Evolutionary conservation across 2,329 filamentous ascomycete species (phyloP).

Genomic region (Stylonectria norvegica): DNA sequence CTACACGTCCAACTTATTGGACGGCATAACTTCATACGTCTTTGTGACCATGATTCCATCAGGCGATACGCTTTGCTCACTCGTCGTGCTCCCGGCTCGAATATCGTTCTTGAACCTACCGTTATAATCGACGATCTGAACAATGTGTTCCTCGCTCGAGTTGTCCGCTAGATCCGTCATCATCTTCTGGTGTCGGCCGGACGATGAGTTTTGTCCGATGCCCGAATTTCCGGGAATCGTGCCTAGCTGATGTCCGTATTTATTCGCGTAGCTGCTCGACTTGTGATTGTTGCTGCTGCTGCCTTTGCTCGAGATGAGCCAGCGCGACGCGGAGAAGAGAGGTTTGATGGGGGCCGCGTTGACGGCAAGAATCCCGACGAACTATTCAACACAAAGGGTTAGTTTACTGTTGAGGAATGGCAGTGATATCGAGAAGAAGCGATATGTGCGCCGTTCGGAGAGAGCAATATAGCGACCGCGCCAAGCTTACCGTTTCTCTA

Average conservation of each 20-base stretch:
- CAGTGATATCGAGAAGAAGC: background rate
- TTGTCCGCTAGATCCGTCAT: conserved; percentile 27
- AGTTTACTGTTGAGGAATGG: background rate
- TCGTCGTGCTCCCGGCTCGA: conserved; percentile 19
- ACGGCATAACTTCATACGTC: conserved; percentile 23
- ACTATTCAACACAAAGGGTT: conserved; percentile 30
- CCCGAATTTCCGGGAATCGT: conserved; percentile 26
- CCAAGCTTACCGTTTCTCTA: conserved; percentile 36
- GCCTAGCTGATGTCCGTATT: conserved; percentile 22
- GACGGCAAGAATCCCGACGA: conserved; percentile 42
- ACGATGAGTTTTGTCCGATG: conserved; percentile 8
- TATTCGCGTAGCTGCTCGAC: conserved; percentile 23
- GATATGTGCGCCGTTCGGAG: no score
- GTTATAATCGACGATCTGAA: conserved; percentile 19
- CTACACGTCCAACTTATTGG: conserved; percentile 24
- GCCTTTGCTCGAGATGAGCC: conserved; percentile 33
- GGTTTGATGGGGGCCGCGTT: conserved; percentile 41
- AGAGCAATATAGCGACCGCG: no score
- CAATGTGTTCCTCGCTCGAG: conserved; percentile 33
- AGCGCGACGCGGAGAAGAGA: conserved; percentile 33
- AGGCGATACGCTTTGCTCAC: conserved; percentile 11
- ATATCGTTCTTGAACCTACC: conserved; percentile 18
- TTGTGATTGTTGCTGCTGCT: conserved; percentile 28
- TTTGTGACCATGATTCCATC: conserved; percentile 26
- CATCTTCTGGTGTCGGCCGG: conserved; percentile 19